Evolutionary conservation across 768 basidiomycete species (phyloP).

Genomic region (Daedaleopsis nitida): DNA sequence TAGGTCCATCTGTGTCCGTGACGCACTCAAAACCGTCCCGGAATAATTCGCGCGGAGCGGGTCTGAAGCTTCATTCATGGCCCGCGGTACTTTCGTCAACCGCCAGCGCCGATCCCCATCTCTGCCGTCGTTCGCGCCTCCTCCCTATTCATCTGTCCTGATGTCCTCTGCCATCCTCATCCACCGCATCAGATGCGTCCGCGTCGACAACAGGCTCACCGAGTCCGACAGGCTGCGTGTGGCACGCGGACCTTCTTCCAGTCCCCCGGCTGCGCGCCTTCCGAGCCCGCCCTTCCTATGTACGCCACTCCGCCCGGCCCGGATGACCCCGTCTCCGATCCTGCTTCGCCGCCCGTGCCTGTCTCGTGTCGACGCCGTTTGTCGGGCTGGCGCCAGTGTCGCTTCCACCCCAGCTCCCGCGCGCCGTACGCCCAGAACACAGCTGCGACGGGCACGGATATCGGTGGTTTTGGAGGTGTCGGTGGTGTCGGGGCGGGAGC

Average conservation of each 20-base stretch:
- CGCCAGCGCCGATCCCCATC: slow-evolving; percentile 3
- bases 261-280: background rate
- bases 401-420: background rate
- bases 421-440: background rate
- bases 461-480: background rate
- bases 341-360: background rate
- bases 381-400: background rate
- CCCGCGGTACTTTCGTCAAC: slow-evolving; percentile 17
- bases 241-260: slow-evolving; percentile 19
- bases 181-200: background rate
- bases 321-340: background rate
- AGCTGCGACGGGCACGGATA: background rate
- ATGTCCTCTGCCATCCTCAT: background rate
- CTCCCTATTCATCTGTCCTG: background rate
- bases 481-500: background rate
- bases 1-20: too few relatives aligned
- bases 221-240: slow-evolving; percentile 16
- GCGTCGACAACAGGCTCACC: background rate
- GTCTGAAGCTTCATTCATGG: too few relatives aligned
- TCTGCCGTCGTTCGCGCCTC: background rate
- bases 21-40: too few relatives aligned
- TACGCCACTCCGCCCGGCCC: background rate
- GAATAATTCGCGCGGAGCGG: too few relatives aligned
- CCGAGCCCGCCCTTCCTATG: background rate
- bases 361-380: background rate